Percentiles rank a stretch among this genome's conserved stretches.
These are phyloP conservation scores for Talaromyces stipitatus DNA, from an alignment of 495 filamentous ascomycete genomes.

Conservation along the genomic window DNA sequence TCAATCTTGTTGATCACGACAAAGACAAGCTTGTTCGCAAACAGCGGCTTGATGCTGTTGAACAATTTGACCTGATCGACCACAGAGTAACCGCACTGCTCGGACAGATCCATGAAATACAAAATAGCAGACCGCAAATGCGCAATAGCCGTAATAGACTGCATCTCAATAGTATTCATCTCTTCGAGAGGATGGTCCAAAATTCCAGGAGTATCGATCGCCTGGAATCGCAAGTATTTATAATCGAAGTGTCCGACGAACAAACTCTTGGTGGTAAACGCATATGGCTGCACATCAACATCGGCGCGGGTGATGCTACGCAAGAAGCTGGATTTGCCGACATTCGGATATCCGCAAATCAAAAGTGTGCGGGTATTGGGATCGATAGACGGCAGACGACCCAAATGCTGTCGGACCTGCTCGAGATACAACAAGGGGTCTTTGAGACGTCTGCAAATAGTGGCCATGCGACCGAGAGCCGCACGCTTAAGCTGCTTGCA, in stretches of 20 bases:
- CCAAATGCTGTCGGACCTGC: conserved; percentile 95
- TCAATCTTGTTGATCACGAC: conserved; percentile 98
- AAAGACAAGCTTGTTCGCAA: conserved; percentile 95
- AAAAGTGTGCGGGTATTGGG: conserved; percentile 91
- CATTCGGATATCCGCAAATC: conserved; percentile 96
- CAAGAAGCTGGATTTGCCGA: conserved; percentile 94
- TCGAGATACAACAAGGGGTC: conserved; percentile 93
- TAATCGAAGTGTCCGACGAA: conserved; percentile 99
- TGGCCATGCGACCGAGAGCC: conserved; percentile 90
- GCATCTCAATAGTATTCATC: conserved; percentile 99
- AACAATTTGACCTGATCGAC: conserved; percentile 86
- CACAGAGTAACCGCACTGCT: conserved; percentile 95
- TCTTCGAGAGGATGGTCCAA: conserved; percentile 96
- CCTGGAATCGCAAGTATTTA: conserved; percentile 91
- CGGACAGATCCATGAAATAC: conserved; percentile 97
- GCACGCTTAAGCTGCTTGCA: conserved; percentile 91
- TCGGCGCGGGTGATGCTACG: conserved; percentile 88
- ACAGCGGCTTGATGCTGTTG: conserved; percentile 90
- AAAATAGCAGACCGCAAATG: conserved; percentile 89
- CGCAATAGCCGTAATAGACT: conserved; percentile 92
- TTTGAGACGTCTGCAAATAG: conserved; percentile 85
- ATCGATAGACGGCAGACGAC: conserved; percentile 94
- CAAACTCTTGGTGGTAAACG: conserved; percentile 95
- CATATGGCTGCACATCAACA: conserved; percentile 96
- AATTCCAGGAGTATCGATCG: conserved; percentile 87